phyloP scores from a whole-genome alignment of 2,329 filamentous ascomycete species.

The Colletotrichum shisoi region DNA sequence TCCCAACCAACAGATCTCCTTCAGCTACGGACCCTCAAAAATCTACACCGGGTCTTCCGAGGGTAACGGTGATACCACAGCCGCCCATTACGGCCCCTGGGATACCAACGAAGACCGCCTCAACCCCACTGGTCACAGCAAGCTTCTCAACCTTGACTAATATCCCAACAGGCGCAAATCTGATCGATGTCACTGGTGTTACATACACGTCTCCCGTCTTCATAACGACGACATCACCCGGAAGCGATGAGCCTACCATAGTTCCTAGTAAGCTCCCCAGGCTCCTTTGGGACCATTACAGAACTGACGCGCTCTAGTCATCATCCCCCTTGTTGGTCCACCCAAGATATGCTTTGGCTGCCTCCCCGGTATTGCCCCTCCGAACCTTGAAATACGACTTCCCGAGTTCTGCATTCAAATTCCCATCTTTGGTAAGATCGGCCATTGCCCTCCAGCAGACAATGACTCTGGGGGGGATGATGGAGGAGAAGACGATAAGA shows the following conservation, averaged over 20 bases:
- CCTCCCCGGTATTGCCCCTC: background rate
- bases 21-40: too few relatives aligned
- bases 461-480: background rate
- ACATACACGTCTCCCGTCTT: background rate
- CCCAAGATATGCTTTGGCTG: background rate
- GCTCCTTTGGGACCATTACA: background rate
- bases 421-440: background rate
- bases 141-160: too few relatives aligned
- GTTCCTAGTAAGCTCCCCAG: background rate
- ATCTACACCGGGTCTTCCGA: too few relatives aligned
- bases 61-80: too few relatives aligned
- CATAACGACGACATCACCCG: conserved; percentile 4
- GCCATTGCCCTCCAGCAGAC: background rate
- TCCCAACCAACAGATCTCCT: too few relatives aligned
- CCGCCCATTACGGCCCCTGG: too few relatives aligned
- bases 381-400: background rate
- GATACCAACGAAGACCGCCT: too few relatives aligned
- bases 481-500: background rate
- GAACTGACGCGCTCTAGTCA: background rate
- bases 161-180: too few relatives aligned
- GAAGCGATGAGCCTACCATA: background rate
- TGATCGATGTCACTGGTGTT: background rate
- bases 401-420: conserved; percentile 2
- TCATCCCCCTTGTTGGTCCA: background rate
- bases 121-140: too few relatives aligned